Evolutionary conservation across 2,329 filamentous ascomycete species (phyloP), one percentile per base, ranked within the genome.

Genomic region (Aspergillus glaucus): DNA sequence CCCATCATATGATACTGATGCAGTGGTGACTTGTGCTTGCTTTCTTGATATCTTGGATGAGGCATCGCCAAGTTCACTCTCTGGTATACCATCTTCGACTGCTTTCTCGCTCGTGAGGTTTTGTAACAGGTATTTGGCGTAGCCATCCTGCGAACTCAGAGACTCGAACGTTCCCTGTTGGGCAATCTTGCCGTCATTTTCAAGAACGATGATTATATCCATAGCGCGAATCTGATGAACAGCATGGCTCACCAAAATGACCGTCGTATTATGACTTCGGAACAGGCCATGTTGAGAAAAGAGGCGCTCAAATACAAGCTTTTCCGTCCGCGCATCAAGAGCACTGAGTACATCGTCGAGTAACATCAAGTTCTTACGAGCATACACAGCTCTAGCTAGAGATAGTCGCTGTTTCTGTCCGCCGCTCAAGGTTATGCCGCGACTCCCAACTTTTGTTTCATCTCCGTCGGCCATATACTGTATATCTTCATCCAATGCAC

Each of bases 321-420:
- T 14, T 22, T 51, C 30, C 10, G 49, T 53, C 8, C 41, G 36
- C 4, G 40, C 19, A 39, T 51, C 51, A 12, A 76, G 56, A 4
- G 0, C 65, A 63, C 28, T 71, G 63, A 8, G 75, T 51, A 52
- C 44, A 45, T 59, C 54, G 30, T 59, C 57, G 3, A 58, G 45
- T 10, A 59, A n/a, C 3, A 55, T 28, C 4, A 52, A n/a, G n/a
- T 26, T 19, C 10, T 32, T 17, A 28, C 52, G 46, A 4, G 52
- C 42, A n/a, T 58, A 58, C 3, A 59, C 39, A 5, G 57, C 55
- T 9, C 57, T 50, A 8, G 55, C 57, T 3, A 59, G 47, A 14
- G 50, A 67, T 62, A 43, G 8, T 49, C 71, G 62, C 48, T 73
- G 68, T 51, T 66, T 71, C 50, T 75, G 72, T 12, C 72, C 72